A percentile compares a stretch with the other conserved stretches of the same genome.
Conservation (phyloP, 2,329 filamentous ascomycete genomes). For the Colletotrichum lentis region DNA sequence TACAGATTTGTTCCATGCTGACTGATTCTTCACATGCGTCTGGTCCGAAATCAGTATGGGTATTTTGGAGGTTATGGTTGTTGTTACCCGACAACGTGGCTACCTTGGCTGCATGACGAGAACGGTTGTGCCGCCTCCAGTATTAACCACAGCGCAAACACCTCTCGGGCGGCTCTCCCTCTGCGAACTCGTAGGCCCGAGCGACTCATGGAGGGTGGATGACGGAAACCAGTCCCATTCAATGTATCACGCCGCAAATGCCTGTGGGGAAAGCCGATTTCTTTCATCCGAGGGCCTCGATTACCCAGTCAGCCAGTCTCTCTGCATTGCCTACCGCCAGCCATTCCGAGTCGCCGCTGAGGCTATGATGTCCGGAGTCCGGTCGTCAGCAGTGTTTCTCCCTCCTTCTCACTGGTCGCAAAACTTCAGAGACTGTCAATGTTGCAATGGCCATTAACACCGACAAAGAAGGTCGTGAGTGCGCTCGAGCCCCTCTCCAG, state of each 20-base stretch:
- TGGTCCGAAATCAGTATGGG: too few relatives aligned
- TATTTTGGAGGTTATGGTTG: too few relatives aligned
- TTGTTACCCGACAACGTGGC: background rate
- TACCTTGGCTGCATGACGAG: background rate
- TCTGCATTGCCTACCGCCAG: background rate
- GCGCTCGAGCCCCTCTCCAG: constrained; percentile 3
- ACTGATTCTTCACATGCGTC: too few relatives aligned
- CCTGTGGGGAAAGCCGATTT: too few relatives aligned
- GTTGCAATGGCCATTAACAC: too few relatives aligned
- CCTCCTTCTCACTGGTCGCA: background rate
- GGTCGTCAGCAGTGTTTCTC: background rate
- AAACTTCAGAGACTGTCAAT: background rate
- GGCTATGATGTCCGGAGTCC: background rate
- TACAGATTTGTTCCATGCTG: too few relatives aligned
- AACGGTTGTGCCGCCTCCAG: background rate
- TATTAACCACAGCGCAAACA: background rate
- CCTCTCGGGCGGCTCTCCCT: too few relatives aligned
- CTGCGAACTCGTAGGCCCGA: background rate
- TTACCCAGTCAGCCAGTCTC: background rate
- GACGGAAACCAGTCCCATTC: background rate
- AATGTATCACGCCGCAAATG: background rate
- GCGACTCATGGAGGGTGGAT: background rate
- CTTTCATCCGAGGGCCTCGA: background rate
- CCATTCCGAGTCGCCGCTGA: background rate
- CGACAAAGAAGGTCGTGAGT: background rate